phyloP scores from a whole-genome alignment of 805 yeast genomes.

The Kodamaea kakaduensis region DNA sequence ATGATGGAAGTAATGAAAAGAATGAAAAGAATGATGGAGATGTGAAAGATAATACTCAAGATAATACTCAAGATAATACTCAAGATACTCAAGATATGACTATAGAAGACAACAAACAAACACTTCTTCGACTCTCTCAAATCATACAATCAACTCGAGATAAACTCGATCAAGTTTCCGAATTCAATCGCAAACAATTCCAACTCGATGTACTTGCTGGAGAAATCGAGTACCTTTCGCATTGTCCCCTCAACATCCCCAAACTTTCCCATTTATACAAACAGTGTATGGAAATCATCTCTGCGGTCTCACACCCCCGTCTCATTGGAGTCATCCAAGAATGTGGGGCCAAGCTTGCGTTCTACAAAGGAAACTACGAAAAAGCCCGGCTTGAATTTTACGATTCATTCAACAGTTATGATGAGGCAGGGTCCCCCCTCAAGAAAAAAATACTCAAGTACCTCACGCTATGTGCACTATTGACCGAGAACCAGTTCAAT shows the following conservation, averaged over 20 bases:
- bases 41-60: no score
- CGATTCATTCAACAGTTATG: conserved; percentile 41
- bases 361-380: conserved; percentile 56
- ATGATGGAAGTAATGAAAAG: no score
- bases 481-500: conserved; percentile 62
- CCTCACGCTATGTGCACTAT: conserved; percentile 55
- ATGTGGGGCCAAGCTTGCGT: conserved; percentile 67
- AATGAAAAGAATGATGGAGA: no score
- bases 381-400: conserved; percentile 62
- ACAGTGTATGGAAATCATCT: conserved; percentile 39
- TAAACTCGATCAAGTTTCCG: conserved; percentile 37
- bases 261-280: conserved; percentile 47
- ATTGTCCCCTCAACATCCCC: conserved; percentile 27
- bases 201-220: conserved; percentile 63
- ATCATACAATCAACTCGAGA: conserved; percentile 36
- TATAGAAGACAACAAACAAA: no score
- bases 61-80: no score
- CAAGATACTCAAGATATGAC: no score
- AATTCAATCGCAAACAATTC: conserved; percentile 43
- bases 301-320: conserved; percentile 72
- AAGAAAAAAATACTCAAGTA: conserved; percentile 58
- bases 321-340: conserved; percentile 72
- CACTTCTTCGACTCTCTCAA: conserved; percentile 26
- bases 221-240: conserved; percentile 54
- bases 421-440: conserved; percentile 42